A percentile compares a stretch with the other conserved stretches of the same genome.
These are phyloP conservation scores for Pleurotus tuoliensis DNA, from an alignment of 768 basidiomycete genomes.

Conservation along the genomic window DNA sequence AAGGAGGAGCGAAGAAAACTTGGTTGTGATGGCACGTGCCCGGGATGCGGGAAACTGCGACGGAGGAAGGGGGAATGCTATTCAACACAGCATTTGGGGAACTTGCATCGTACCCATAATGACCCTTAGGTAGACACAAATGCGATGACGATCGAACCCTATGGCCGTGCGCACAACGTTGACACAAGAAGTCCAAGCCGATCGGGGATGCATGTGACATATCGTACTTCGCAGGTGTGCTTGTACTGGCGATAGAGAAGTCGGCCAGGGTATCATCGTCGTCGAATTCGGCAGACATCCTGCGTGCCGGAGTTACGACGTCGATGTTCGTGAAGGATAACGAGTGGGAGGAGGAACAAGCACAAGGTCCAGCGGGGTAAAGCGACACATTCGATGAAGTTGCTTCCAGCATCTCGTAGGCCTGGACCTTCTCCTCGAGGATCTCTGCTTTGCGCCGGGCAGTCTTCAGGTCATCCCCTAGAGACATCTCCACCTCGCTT, in stretches of 20 bases:
- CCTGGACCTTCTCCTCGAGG: conserved; percentile 19
- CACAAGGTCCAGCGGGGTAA: background rate
- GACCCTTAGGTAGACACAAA: background rate
- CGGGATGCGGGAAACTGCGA: background rate
- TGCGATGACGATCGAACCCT: background rate
- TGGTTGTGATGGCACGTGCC: background rate
- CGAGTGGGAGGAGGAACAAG: background rate
- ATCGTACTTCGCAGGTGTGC: background rate
- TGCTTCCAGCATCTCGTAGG: conserved; percentile 15
- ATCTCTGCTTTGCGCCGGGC: conserved; percentile 19
- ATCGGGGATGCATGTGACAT: background rate
- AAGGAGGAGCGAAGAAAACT: conserved; percentile 3
- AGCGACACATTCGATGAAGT: background rate
- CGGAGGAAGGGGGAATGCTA: background rate
- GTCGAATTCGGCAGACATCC: background rate
- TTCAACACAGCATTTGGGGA: background rate
- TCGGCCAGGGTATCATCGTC: conserved; percentile 7
- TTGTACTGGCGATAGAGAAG: conserved; percentile 3
- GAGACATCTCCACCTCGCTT: conserved; percentile 33
- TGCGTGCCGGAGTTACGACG: background rate
- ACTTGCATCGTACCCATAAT: too few relatives aligned
- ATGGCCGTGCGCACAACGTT: background rate
- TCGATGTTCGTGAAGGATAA: background rate
- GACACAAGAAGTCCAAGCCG: background rate
- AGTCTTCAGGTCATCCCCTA: conserved; percentile 25